Percentiles rank a stretch among this genome's conserved stretches.
Conservation (phyloP, 73 alveolate genomes). For the Paramecium sexaurelia region DNA sequence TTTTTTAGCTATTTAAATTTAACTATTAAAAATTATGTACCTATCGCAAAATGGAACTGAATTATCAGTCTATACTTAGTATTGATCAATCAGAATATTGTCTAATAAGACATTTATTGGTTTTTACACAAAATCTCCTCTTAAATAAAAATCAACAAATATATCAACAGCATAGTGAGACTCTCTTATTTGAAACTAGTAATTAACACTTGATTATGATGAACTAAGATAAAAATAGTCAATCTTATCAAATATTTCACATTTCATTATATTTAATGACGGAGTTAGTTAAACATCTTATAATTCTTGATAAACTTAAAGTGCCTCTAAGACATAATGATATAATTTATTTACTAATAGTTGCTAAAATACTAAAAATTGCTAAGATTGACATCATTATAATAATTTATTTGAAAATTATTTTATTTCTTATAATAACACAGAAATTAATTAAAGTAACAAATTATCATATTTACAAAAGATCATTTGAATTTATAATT, state of each 20-base stretch:
- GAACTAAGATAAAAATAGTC: background rate
- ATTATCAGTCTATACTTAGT: background rate
- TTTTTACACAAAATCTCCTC: background rate
- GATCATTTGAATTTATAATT: no score
- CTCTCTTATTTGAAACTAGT: background rate
- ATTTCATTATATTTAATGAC: background rate
- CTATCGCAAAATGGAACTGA: background rate
- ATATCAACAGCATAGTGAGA: slow-evolving; percentile 1
- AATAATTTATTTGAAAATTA: slow-evolving; percentile 18
- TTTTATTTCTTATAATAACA: background rate
- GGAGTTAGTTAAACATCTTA: background rate
- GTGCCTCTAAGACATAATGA: background rate
- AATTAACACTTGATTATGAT: background rate
- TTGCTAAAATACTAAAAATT: background rate
- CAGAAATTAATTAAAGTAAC: no score
- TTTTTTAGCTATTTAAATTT: background rate
- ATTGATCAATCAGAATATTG: background rate
- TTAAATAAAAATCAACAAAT: background rate
- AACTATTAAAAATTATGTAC: background rate
- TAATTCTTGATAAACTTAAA: background rate
- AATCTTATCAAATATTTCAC: background rate
- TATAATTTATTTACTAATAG: background rate
- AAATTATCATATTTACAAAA: no score
- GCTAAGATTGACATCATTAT: background rate
- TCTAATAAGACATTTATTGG: background rate